Percentiles rank a stretch among this genome's conserved stretches.
phyloP scores from a whole-genome alignment of 352 stramenopile genomes.

The Globisporangium irregulare region DNA sequence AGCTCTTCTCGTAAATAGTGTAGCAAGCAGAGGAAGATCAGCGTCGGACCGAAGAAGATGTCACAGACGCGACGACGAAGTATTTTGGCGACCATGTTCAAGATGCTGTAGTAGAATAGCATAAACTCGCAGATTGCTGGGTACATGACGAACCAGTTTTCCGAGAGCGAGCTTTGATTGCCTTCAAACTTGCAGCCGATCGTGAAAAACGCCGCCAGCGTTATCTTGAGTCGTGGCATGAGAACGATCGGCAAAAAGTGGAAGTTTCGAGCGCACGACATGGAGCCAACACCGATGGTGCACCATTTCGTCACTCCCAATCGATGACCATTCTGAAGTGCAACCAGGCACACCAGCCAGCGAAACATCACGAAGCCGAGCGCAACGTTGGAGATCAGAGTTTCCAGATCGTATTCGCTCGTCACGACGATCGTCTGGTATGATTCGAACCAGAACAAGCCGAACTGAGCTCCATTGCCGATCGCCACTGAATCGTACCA shows the following conservation, averaged over 20 bases:
- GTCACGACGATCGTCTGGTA: constrained; percentile 13
- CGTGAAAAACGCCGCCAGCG: constrained; percentile 18
- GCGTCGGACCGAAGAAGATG: constrained; percentile 20
- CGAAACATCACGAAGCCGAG: constrained; percentile 26
- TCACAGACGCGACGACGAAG: constrained; percentile 22
- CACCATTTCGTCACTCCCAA: constrained; percentile 9
- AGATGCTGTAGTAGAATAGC: constrained; percentile 25
- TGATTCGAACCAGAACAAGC: constrained; percentile 16
- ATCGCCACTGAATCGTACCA: constrained; percentile 21
- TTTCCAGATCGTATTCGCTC: constrained; percentile 30
- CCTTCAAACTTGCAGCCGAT: constrained; percentile 21
- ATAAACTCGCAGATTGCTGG: constrained; percentile 22
- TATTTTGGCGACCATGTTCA: constrained; percentile 23
- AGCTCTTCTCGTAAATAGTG: constrained; percentile 22
- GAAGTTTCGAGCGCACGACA: constrained; percentile 22
- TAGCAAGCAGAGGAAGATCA: constrained; percentile 21
- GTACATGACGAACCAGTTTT: constrained; percentile 31
- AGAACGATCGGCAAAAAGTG: constrained; percentile 22
- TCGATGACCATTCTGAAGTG: constrained; percentile 17
- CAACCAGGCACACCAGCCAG: constrained; percentile 28
- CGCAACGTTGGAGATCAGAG: constrained; percentile 29
- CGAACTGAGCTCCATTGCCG: constrained; percentile 21
- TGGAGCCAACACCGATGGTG: constrained; percentile 17
- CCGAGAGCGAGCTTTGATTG: constrained; percentile 13
- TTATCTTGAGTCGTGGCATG: constrained; percentile 17